These are phyloP conservation scores for Lepidopterella palustris DNA, from an alignment of 495 filamentous ascomycete genomes.

Conservation along the genomic window DNA sequence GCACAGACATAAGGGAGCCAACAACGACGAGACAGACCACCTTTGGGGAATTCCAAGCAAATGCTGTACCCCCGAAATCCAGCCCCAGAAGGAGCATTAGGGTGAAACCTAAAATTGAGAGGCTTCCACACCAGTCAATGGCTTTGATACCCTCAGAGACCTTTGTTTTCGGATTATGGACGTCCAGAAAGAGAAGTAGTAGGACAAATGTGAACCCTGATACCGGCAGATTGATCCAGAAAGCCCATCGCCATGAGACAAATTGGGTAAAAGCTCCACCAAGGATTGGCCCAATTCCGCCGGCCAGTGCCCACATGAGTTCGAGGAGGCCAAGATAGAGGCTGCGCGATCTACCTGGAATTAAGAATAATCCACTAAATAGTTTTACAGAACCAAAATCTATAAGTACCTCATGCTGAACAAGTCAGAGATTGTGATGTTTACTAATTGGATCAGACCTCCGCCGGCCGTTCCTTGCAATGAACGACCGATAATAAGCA, in stretches of 20 bases:
- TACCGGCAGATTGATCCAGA: conserved; percentile 68
- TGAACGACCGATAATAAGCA: conserved; percentile 50
- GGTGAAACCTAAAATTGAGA: conserved; percentile 34
- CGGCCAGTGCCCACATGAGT: conserved; percentile 52
- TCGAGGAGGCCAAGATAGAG: conserved; percentile 51
- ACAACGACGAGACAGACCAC: conserved; percentile 40
- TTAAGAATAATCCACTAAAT: not conserved
- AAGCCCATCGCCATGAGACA: conserved; percentile 61
- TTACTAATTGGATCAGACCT: conserved; percentile 48
- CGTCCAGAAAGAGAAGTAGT: conserved; percentile 52
- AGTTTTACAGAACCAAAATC: not conserved
- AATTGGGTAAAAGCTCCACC: conserved; percentile 61
- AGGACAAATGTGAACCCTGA: conserved; percentile 50
- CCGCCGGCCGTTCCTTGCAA: conserved; percentile 52
- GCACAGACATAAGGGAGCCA: conserved; percentile 28
- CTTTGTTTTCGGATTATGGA: conserved; percentile 53
- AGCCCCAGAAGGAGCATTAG: conserved; percentile 38
- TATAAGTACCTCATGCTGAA: conserved; percentile 49
- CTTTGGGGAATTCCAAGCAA: conserved; percentile 34
- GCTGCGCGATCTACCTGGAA: conserved; percentile 33
- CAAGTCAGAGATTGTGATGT: conserved; percentile 52
- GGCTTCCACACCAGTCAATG: conserved; percentile 45
- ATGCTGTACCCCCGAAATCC: conserved; percentile 36
- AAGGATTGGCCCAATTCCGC: conserved; percentile 57
- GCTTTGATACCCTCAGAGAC: conserved; percentile 45